Percentiles rank a stretch among this genome's conserved stretches.
phyloP scores from a whole-genome alignment of 495 filamentous ascomycete genomes.

The Neurospora hispaniola region DNA sequence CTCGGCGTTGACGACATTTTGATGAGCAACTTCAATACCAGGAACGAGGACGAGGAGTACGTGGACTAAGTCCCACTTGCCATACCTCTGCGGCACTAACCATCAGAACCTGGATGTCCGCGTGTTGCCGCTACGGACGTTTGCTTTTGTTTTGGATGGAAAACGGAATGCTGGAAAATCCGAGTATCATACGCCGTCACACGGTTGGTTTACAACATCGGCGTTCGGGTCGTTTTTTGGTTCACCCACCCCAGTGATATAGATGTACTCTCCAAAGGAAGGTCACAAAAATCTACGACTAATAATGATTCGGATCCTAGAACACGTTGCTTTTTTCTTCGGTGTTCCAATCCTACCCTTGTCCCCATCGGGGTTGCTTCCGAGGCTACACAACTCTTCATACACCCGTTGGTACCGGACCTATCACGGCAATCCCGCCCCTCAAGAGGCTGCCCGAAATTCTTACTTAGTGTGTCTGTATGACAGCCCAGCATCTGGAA shows the following conservation, averaged over 20 bases:
- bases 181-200: not conserved
- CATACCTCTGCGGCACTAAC: not conserved
- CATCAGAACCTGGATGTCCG: not conserved
- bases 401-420: not conserved
- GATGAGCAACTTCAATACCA: constrained; percentile 31
- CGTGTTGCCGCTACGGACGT: not conserved
- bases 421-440: not conserved
- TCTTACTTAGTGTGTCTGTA: not conserved
- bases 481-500: not conserved
- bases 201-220: not conserved
- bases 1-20: constrained; percentile 34
- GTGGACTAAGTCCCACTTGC: not conserved
- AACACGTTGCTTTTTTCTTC: not conserved
- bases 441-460: not conserved
- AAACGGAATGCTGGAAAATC: not conserved
- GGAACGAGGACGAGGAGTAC: constrained; percentile 32
- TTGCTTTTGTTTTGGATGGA: not conserved
- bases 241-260: not conserved
- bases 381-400: not conserved
- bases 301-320: not conserved
- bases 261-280: not conserved
- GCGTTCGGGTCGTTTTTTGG: not conserved
- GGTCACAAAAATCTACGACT: not conserved
- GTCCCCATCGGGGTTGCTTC: not conserved
- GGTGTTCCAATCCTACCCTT: not conserved